phyloP scores from a whole-genome alignment of 2,329 filamentous ascomycete species.

The Diaporthe vexans region DNA sequence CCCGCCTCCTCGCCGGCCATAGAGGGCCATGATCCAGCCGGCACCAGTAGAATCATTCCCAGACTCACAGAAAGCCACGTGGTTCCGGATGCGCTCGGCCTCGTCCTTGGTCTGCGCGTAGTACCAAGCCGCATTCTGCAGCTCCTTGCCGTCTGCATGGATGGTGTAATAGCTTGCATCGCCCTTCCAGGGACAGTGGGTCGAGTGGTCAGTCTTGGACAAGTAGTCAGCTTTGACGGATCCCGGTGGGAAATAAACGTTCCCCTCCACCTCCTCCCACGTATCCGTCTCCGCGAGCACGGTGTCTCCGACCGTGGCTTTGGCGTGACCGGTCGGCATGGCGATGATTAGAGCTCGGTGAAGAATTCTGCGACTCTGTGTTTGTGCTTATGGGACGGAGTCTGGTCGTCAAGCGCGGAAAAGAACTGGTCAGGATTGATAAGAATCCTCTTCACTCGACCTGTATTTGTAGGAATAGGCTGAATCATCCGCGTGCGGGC shows the following conservation, averaged over 20 bases:
- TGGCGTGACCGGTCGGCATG: slow-evolving; percentile 48
- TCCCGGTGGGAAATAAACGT: slow-evolving; percentile 67
- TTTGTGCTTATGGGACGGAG: too few relatives aligned
- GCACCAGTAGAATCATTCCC: background rate
- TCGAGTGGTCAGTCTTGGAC: slow-evolving; percentile 59
- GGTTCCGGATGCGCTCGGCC: slow-evolving; percentile 64
- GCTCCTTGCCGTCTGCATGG: slow-evolving; percentile 60
- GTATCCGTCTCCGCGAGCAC: slow-evolving; percentile 64
- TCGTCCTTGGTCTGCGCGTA: slow-evolving; percentile 65
- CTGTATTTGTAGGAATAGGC: background rate
- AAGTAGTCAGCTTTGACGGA: slow-evolving; percentile 61
- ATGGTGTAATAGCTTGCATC: slow-evolving; percentile 70
- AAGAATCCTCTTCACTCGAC: background rate
- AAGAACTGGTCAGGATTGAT: background rate
- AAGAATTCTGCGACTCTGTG: background rate
- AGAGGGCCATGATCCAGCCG: background rate
- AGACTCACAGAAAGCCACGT: slow-evolving; percentile 71
- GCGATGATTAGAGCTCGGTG: background rate
- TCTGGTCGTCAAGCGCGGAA: background rate
- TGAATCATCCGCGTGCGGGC: background rate
- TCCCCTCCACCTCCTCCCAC: slow-evolving; percentile 70
- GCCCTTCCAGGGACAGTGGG: slow-evolving; percentile 70
- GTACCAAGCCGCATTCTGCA: slow-evolving; percentile 71
- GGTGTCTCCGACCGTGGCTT: slow-evolving; percentile 63
- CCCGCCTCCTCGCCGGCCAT: slow-evolving; percentile 5